Conservation (phyloP, 306 rosid species). For the Quercus wislizeni region DNA sequence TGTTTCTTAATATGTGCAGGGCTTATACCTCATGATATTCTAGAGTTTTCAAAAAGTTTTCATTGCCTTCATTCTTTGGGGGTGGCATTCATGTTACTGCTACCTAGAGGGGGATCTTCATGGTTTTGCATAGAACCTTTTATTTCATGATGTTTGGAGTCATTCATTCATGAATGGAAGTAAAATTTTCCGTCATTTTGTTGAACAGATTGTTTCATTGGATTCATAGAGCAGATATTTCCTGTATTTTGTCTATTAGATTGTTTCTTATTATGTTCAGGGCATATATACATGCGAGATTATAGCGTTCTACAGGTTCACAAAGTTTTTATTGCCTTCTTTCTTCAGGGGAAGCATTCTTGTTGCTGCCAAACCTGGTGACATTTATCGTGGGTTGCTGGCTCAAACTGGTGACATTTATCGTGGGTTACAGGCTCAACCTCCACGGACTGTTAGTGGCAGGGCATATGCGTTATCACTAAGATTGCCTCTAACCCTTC, state of each 20-base stretch:
- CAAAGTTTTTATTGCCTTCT: slow-evolving; percentile 8
- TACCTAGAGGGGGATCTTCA: slow-evolving; percentile 15
- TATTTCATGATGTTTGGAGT: background rate
- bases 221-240: background rate
- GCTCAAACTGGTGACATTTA: background rate
- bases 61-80: slow-evolving; percentile 37
- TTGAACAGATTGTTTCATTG: background rate
- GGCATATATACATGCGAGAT: slow-evolving; percentile 1
- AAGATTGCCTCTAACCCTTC: slow-evolving; percentile 55
- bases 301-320: background rate
- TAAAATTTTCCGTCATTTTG: background rate
- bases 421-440: slow-evolving; percentile 61
- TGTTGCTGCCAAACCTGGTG: slow-evolving; percentile 11
- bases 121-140: background rate
- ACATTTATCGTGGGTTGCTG: no score
- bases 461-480: slow-evolving; percentile 41
- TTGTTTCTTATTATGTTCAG: background rate
- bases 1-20: background rate
- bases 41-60: background rate
- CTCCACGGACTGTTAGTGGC: slow-evolving; percentile 46
- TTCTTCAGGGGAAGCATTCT: slow-evolving; percentile 62
- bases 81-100: slow-evolving; percentile 48
- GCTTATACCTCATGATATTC: background rate
- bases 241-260: background rate
- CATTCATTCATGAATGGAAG: background rate